These are phyloP conservation scores for Hypoxylon sp. DNA, from an alignment of 2,329 filamentous ascomycete species.

Conservation along the genomic window DNA sequence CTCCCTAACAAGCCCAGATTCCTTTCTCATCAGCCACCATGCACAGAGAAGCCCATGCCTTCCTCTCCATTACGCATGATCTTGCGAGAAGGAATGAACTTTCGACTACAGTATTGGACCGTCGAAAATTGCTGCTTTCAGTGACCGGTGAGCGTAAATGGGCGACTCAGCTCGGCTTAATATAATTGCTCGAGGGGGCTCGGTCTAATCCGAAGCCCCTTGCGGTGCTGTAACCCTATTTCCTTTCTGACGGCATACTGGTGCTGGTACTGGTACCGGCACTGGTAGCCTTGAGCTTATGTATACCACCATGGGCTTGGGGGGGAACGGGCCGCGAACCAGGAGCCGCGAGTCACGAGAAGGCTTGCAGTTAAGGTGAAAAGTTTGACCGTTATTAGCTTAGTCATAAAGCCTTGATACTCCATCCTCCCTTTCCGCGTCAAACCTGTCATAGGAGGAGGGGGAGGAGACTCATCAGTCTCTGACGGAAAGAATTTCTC, in stretches of 20 bases:
- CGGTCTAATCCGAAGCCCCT: conserved; percentile 32
- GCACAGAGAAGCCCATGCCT: conserved; percentile 7
- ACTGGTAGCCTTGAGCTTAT: conserved; percentile 27
- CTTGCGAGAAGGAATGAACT: conserved; percentile 18
- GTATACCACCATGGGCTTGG: conserved; percentile 31
- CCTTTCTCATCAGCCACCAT: conserved; percentile 35
- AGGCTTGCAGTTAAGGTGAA: conserved; percentile 16
- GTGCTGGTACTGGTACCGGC: too few relatives aligned
- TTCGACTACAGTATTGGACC: conserved; percentile 3
- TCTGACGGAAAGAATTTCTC: not conserved
- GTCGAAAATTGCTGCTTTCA: conserved; percentile 31
- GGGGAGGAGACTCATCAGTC: not conserved
- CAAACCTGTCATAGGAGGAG: conserved; percentile 8
- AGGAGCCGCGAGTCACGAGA: conserved; percentile 5
- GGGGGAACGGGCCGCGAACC: conserved; percentile 34
- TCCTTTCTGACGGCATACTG: conserved; percentile 15
- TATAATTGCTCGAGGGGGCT: conserved; percentile 1
- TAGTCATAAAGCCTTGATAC: conserved; percentile 33
- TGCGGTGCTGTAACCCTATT: conserved; percentile 24
- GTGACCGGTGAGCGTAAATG: conserved; percentile 26
- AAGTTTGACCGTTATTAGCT: conserved; percentile 12
- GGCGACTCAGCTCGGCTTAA: conserved; percentile 32
- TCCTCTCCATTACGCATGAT: conserved; percentile 27
- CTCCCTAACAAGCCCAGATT: not conserved
- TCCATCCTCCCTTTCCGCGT: conserved; percentile 2